Evolutionary conservation across 2,329 filamentous ascomycete genomes (phyloP), one percentile per base, ranked within the genome.

Genomic region (Exophiala alcalophila): DNA sequence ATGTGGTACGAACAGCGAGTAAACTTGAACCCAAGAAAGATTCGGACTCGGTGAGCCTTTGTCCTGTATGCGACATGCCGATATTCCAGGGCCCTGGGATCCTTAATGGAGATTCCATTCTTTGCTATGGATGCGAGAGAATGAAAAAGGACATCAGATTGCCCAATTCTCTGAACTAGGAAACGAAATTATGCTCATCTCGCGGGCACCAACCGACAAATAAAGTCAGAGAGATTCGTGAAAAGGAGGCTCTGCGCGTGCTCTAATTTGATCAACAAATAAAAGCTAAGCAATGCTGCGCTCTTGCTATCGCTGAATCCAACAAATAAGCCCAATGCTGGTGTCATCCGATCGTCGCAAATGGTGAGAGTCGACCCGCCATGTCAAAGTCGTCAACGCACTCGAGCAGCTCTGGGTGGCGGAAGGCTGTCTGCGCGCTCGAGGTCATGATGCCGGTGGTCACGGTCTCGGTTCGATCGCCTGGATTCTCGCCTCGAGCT

Each of bases 1-100:
- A 98, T 61, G 92, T 98, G 7, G 91, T 96, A 4, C 80, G 88
- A 50, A 98, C 91, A 23, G 83, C 86, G n/a, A 83, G 81, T 37
- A 95, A 94, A 65, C 73, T 97, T 27, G 71, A 81, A 31, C 53
- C 50, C 1, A 56, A 56, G 33, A 21, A 40, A 10, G 12, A 37
- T 6, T 23, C 19, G 7, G 34, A 33, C 3, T 29, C 94, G 88
- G 57, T 73, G 75, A 23, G 62, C 91, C 6, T 94, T 88, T 62
- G 77, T 78, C 35, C 78, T 84, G 65, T 77, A 74, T 49, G 44
- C 23, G 31, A 37, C n/a, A 43, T 35, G 37, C 45, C 41, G 5
- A 35, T 36, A 8, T 23, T 23, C 12, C 23, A 11, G 9, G 10
- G 15, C 18, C 11, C 20, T 5, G 29, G 34, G 5, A 21, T 28